phyloP scores from a whole-genome alignment of 2,329 filamentous ascomycete species.

The Fusarium buxicola region DNA sequence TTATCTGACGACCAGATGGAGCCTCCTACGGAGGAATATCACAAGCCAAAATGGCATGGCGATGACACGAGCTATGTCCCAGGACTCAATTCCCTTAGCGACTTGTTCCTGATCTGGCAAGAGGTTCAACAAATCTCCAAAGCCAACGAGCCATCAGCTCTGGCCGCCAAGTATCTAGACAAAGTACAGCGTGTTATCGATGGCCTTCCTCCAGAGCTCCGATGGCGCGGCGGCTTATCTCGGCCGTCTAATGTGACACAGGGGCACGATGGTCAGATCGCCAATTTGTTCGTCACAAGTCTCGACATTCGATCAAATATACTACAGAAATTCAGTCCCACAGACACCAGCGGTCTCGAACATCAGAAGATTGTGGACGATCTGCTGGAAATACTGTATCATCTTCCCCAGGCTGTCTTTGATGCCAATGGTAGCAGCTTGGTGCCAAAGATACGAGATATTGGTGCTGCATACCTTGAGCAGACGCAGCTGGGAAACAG shows the following conservation, averaged over 20 bases:
- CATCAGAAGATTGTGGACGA: slow-evolving; percentile 51
- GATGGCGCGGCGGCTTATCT: slow-evolving; percentile 52
- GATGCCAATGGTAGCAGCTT: slow-evolving; percentile 50
- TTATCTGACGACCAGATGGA: slow-evolving; percentile 50
- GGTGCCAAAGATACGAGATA: slow-evolving; percentile 53
- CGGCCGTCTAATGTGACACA: slow-evolving; percentile 46
- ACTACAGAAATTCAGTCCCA: slow-evolving; percentile 47
- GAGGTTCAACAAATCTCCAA: slow-evolving; percentile 39
- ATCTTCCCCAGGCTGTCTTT: slow-evolving; percentile 49
- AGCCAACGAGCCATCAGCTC: slow-evolving; percentile 9
- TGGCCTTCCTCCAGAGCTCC: slow-evolving; percentile 48
- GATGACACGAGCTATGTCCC: slow-evolving; percentile 49
- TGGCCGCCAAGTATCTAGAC: slow-evolving; percentile 24
- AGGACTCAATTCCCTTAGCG: slow-evolving; percentile 49
- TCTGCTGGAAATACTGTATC: slow-evolving; percentile 51
- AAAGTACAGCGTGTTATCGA: slow-evolving; percentile 48
- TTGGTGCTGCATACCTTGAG: slow-evolving; percentile 51
- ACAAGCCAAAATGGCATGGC: slow-evolving; percentile 47
- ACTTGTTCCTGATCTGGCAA: slow-evolving; percentile 52
- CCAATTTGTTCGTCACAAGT: slow-evolving; percentile 53
- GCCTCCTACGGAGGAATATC: slow-evolving; percentile 5
- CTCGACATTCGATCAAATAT: slow-evolving; percentile 53
- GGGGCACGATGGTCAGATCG: slow-evolving; percentile 53
- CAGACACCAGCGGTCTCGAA: slow-evolving; percentile 28
- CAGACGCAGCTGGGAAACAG: slow-evolving; percentile 37